phyloP scores from a whole-genome alignment of 2,329 filamentous ascomycete genomes.

The Aureobasidium sp. region DNA sequence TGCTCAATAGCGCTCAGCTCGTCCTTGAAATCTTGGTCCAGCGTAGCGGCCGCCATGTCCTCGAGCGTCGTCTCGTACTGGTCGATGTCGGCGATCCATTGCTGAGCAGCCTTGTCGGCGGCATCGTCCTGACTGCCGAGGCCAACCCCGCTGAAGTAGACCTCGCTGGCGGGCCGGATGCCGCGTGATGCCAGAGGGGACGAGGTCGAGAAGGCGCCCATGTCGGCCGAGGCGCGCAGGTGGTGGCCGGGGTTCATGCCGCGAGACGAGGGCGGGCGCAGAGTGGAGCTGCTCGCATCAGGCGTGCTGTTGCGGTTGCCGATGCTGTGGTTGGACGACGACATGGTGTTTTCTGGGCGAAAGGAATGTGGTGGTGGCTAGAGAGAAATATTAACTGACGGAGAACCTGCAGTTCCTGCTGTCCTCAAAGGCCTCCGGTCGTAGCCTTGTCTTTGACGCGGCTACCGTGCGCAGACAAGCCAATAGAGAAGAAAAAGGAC shows the following conservation, averaged over 20 bases:
- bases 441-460: constrained; percentile 7
- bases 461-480: constrained; percentile 7
- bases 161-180: constrained; percentile 90
- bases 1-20: constrained; percentile 98
- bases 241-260: constrained; percentile 73
- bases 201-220: constrained; percentile 66
- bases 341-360: constrained; percentile 20
- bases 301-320: constrained; percentile 94
- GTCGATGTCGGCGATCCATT: constrained; percentile 98
- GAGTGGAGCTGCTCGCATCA: constrained; percentile 74
- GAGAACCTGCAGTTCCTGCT: constrained; percentile 74
- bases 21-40: constrained; percentile 99
- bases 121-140: constrained; percentile 70
- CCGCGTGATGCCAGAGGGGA: constrained; percentile 64
- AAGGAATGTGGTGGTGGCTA: constrained; percentile 15
- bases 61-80: constrained; percentile 98
- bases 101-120: constrained; percentile 88
- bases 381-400: constrained; percentile 25
- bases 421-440: constrained; percentile 64
- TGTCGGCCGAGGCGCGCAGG: constrained; percentile 90
- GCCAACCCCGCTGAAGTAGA: constrained; percentile 73
- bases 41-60: constrained; percentile 97
- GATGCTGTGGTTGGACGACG: constrained; percentile 42
- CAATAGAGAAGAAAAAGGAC: constrained; percentile 3
- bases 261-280: constrained; percentile 75